Evolutionary conservation across 2,329 filamentous ascomycete genomes (phyloP).

Genomic region (Phymatotrichopsis omnivora): DNA sequence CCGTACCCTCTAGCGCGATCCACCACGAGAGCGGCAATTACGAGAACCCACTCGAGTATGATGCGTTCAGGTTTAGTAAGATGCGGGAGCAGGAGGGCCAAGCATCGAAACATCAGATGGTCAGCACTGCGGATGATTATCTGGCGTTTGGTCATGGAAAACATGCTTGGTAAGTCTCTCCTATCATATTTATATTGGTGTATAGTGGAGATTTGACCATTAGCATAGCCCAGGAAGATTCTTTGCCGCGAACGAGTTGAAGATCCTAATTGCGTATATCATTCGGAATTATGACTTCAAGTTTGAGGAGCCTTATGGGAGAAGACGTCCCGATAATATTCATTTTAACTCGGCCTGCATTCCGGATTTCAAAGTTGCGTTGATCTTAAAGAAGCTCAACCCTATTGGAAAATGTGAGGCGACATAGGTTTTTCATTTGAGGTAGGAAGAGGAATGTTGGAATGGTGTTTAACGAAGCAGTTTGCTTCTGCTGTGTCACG

Average conservation of each 20-base stretch:
- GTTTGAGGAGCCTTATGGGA: slow-evolving; percentile 11
- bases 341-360: slow-evolving; percentile 3
- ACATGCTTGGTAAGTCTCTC: slow-evolving; percentile 32
- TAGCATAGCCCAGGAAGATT: slow-evolving; percentile 34
- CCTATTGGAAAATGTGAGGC: no score
- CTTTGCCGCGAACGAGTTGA: slow-evolving; percentile 38
- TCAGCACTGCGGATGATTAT: slow-evolving; percentile 34
- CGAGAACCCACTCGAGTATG: slow-evolving; percentile 36
- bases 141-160: slow-evolving; percentile 36
- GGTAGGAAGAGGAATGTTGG: no score
- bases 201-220: neutral
- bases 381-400: no score
- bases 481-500: no score
- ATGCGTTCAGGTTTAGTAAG: slow-evolving; percentile 39
- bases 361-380: neutral
- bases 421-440: no score
- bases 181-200: neutral
- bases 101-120: slow-evolving; percentile 25
- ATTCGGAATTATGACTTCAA: slow-evolving; percentile 36
- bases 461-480: no score
- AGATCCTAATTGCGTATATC: slow-evolving; percentile 35
- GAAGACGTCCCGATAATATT: neutral
- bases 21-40: slow-evolving; percentile 34
- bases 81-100: slow-evolving; percentile 32
- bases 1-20: slow-evolving; percentile 24